A percentile compares a stretch with the other conserved stretches of the same genome.
phyloP scores from a whole-genome alignment of 495 filamentous ascomycete species.

The Chaetomidium leptoderma region DNA sequence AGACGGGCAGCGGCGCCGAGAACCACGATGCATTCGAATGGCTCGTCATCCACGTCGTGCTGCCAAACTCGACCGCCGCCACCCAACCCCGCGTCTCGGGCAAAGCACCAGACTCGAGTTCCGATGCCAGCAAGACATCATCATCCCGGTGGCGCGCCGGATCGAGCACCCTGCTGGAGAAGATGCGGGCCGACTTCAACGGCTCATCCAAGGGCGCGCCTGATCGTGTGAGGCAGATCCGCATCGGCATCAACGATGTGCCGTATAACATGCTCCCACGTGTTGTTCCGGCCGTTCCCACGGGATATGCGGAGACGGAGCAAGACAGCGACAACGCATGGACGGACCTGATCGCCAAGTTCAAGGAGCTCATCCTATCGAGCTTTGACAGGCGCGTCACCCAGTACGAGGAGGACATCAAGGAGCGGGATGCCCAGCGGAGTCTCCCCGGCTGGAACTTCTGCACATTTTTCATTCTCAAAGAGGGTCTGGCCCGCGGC shows the following conservation, averaged over 20 bases:
- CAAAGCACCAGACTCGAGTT: conserved; percentile 37
- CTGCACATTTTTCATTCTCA: conserved; percentile 96
- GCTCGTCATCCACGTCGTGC: conserved; percentile 87
- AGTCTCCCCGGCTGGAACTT: conserved; percentile 96
- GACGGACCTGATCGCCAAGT: conserved; percentile 77
- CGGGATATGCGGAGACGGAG: conserved; percentile 57
- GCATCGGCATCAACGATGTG: conserved; percentile 62
- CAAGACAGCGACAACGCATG: conserved; percentile 69
- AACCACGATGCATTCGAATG: conserved; percentile 97
- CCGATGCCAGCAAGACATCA: conserved; percentile 37
- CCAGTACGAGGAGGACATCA: conserved; percentile 96
- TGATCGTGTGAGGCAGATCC: conserved; percentile 82
- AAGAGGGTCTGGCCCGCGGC: conserved; percentile 86
- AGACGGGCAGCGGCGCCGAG: conserved; percentile 47
- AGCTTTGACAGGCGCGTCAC: conserved; percentile 87
- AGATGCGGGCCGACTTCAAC: conserved; percentile 89
- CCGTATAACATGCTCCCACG: conserved; percentile 53
- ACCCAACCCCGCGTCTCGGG: conserved; percentile 57
- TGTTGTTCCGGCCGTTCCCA: conserved; percentile 54
- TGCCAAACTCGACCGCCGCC: conserved; percentile 72
- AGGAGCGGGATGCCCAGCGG: conserved; percentile 85
- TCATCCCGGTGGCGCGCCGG: conserved; percentile 78
- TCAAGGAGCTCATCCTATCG: conserved; percentile 79
- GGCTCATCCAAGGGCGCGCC: conserved; percentile 67
- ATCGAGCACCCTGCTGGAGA: conserved; percentile 79